Base-by-base conservation (phyloP, 139 green algal genomes). In the Chlamydomonas applanata region DNA sequence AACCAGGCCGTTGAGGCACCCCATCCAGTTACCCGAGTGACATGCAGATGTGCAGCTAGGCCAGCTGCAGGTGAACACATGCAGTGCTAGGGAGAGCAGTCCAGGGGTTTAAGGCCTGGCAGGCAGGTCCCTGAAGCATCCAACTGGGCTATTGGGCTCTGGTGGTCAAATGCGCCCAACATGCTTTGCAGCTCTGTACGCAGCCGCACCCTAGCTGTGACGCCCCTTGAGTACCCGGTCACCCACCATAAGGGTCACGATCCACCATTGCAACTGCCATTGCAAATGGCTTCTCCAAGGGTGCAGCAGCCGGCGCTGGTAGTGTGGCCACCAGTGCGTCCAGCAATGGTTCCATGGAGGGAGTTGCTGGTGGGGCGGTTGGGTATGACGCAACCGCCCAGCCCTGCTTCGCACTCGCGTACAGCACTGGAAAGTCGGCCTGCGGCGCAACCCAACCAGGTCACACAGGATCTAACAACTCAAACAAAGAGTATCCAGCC, bases 211-310 rank as follows among this genome's bases (percentile, higher is more conserved):
- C n/a, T n/a, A n/a, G n/a, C n/a, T n/a, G n/a, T n/a, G n/a, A n/a
- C n/a, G n/a, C n/a, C n/a, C n/a, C n/a, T n/a, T n/a, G n/a, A n/a
- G n/a, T n/a, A n/a, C n/a, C n/a, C n/a, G n/a, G n/a, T n/a, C n/a
- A 49, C 57, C 19, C 33, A 69, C 62, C 62, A 61, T 92, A 97
- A 17, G 86, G 69, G 74, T 97, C 92, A 40, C 82, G 76, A 69
- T 95, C 91, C 11, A 93, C 88, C 88, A 97, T 95, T n/a, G 89
- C 85, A 56, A 97, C 91, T 67, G 91, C 83, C 77, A 97, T 87
- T 11, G 75, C 33, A 66, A 97, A 96, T 1, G 88, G 87, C 9
- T 65, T 73, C 5, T 73, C 52, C 4, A 83, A n/a, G 19, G 66
- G 64, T 27, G 61, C 61, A 11, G 24, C 29, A 19, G 40, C 7